Base-by-base conservation (phyloP, 2,329 filamentous ascomycete genomes). In the Clarireedia homoeocarpa region DNA sequence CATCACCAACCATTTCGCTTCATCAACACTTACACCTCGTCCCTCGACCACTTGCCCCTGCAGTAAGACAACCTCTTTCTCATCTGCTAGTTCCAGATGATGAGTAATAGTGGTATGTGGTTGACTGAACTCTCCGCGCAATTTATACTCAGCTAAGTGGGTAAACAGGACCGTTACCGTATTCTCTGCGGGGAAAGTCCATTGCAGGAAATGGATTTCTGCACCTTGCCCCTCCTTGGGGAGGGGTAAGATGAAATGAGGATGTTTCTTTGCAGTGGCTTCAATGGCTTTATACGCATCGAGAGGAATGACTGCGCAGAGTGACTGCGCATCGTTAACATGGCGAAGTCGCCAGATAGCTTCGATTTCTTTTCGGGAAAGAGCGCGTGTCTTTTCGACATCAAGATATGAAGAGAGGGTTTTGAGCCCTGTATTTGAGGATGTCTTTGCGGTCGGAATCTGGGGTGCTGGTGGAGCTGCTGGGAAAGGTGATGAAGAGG, bases 201-300 rank as follows among this genome's bases (percentile, higher is more conserved):
- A 99, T 73, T 99, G 92, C 60, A 99, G 73, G 71, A 95, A 96
- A 73, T 99, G 94, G 47, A 99, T 91, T 72, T 97, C 94, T 48
- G 91, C 89, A 51, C 89, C 89, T 59, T 81, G 75, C 3, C 72
- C 71, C 51, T 69, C 76, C 71, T 81, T 88, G 62, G 88, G 88
- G 6, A 97, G 80, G 0, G 94, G 94, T 1, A 99, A 81, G 55
- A 99, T 86, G 74, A 99, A 99, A 65, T 91, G 86, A 14, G 94
- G 94, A 70, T 92, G 82, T 51, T 76, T 76, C 61, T 83, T 83
- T 14, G 91, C 94, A 2, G 84, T 83, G 0, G 74, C 70, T 60
- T 86, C 82, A 69, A 99, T 89, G 51, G 81, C 77, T 36, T 75
- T 70, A 75, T 91, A 97, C n/a, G 85, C 88, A 2, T 79, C 70